Evolutionary conservation across 306 rosid species (phyloP).

Genomic region (Dryas octopetala): DNA sequence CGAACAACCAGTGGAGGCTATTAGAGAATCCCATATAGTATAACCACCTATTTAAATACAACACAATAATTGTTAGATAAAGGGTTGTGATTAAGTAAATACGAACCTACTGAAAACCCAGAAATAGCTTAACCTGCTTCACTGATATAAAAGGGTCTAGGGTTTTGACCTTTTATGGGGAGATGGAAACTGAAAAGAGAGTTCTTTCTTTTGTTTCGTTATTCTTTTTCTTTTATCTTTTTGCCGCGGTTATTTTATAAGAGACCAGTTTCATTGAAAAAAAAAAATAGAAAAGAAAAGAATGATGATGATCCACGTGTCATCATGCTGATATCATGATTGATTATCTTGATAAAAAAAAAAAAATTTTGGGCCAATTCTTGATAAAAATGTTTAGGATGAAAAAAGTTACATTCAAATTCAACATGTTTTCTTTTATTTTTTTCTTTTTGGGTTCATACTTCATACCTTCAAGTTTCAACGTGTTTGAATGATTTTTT

Average conservation of each 20-base stretch:
- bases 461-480: no score
- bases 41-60: neutral
- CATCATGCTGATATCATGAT: neutral
- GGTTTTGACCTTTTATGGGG: neutral
- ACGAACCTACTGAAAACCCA: neutral
- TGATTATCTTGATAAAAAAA: no score
- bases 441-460: no score
- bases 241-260: neutral
- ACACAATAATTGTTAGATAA: neutral
- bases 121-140: neutral
- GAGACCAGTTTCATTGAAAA: no score
- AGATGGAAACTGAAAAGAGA: neutral
- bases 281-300: no score
- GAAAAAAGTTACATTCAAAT: no score
- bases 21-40: conserved; percentile 48
- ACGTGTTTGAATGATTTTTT: no score
- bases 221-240: neutral
- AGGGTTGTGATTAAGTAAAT: neutral
- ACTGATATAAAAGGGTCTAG: neutral
- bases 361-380: no score
- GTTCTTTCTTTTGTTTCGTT: neutral
- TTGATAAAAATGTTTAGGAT: no score
- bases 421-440: no score
- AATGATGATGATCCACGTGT: neutral
- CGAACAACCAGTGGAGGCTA: conserved; percentile 45